Base-by-base conservation (phyloP, 2,329 filamentous ascomycete species). In the Ophiostoma himal-ulmi region DNA sequence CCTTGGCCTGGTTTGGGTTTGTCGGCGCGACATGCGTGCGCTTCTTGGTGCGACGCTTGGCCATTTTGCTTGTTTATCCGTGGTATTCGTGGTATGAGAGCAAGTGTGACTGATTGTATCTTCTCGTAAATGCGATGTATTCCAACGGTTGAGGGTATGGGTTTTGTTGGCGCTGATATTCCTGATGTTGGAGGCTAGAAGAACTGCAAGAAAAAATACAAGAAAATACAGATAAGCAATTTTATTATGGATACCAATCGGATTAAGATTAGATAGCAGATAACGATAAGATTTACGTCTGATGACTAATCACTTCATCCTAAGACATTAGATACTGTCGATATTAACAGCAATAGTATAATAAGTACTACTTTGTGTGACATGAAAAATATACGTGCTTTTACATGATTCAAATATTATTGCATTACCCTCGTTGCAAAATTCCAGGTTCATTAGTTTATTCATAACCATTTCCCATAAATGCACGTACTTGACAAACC, bases 1-100 rank as follows among this genome's bases (percentile, higher is more conserved):
- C 76, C 75, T 85, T 81, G 73, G 83, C 80, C 75, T 86, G 86
- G 68, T 72, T 75, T 69, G 86, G 85, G 75, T 87, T 87, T 73
- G 83, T 85, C 68, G 89, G 87, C 72, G 89, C 88, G 70, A 89
- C 80, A 80, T 97, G 93, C 72, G 94, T 97, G 79, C 92, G 89
- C 86, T 94, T 96, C 84, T 97, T 97, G 68, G 88, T 89, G 77
- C 93, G 85, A 81, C 86, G 86, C 79, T 89, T 90, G 48, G 92
- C 93, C 94, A 96, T 96, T 11, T 52, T 66, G 62, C 4, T 34
- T 22, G 20, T 30, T 52, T 52, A 11, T 22, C 22, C 5, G 44
- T 20, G 44, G 17, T 7, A 6, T 6, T 48, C 5, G 44, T 7
- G 17, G 44, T 48, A n/a, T 48, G 44, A 6, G 44, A 48, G 44